phyloP scores from a whole-genome alignment of 768 basidiomycete species.

The Tricholoma sp. region DNA sequence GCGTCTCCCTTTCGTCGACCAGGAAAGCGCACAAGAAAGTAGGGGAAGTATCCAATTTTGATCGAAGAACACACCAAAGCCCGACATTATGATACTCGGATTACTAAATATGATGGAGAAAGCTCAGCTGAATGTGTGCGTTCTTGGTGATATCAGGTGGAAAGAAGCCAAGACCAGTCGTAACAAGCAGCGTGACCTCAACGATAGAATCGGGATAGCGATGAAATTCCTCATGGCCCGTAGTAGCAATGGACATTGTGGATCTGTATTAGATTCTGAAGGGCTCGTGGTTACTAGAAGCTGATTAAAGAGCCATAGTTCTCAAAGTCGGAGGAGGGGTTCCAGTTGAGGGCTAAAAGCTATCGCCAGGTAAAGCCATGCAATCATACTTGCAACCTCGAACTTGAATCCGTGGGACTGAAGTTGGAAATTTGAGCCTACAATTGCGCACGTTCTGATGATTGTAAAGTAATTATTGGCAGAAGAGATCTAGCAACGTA shows the following conservation, averaged over 20 bases:
- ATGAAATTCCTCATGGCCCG: not conserved
- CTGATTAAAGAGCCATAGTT: not conserved
- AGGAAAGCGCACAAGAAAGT: not conserved
- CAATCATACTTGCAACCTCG: no score
- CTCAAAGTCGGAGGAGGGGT: not conserved
- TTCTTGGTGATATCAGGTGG: not conserved
- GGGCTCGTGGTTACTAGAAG: not conserved
- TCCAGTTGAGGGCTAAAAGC: not conserved
- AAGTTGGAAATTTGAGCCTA: no score
- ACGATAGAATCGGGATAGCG: not conserved
- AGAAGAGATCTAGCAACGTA: no score
- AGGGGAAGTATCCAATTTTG: not conserved
- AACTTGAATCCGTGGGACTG: no score
- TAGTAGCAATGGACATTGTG: not conserved
- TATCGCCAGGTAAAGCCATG: no score
- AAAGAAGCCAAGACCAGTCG: not conserved
- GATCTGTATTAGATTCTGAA: not conserved
- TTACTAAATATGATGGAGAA: no score
- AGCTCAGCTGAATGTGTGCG: not conserved
- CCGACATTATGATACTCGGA: not conserved
- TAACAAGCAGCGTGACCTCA: not conserved
- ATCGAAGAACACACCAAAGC: not conserved
- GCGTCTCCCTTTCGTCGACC: not conserved
- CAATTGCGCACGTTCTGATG: no score
- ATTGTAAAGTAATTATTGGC: no score